Percentiles rank a stretch among this genome's conserved stretches.
phyloP scores from a whole-genome alignment of 345 rosid species.

The Rhizophora apiculata region DNA sequence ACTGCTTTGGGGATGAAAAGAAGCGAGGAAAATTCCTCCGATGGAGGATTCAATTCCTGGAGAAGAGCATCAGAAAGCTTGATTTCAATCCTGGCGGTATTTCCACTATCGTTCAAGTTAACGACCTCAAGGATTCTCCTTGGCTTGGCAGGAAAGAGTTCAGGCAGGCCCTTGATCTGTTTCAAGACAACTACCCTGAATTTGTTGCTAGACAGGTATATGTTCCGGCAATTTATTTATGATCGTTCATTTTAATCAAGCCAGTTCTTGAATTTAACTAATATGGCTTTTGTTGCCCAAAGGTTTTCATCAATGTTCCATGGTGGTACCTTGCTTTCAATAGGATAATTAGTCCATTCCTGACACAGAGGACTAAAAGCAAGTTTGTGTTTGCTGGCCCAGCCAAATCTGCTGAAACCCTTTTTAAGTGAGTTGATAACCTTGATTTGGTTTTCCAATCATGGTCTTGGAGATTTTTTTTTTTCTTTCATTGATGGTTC shows the following conservation, averaged over 20 bases:
- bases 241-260: not conserved
- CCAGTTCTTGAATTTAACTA: not conserved
- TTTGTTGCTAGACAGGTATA: constrained; percentile 46
- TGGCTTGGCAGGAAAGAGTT: constrained; percentile 38
- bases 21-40: constrained; percentile 43
- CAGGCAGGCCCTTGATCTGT: constrained; percentile 38
- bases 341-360: constrained; percentile 48
- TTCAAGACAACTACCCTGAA: constrained; percentile 62
- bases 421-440: constrained; percentile 41
- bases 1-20: constrained; percentile 38
- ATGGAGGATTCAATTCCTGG: constrained; percentile 50
- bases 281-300: constrained; percentile 4
- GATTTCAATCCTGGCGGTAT: constrained; percentile 44
- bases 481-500: not conserved
- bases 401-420: constrained; percentile 44
- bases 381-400: constrained; percentile 48
- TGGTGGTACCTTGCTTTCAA: constrained; percentile 57
- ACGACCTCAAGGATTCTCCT: constrained; percentile 52
- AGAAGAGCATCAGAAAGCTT: constrained; percentile 44
- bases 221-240: not conserved
- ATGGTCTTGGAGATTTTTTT: not conserved
- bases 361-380: constrained; percentile 58
- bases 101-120: constrained; percentile 39
- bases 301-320: constrained; percentile 59
- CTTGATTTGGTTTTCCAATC: not conserved